A percentile compares a stretch with the other conserved stretches of the same genome.
phyloP scores from a whole-genome alignment of 139 green algal genomes.

The Closterium sp. region DNA sequence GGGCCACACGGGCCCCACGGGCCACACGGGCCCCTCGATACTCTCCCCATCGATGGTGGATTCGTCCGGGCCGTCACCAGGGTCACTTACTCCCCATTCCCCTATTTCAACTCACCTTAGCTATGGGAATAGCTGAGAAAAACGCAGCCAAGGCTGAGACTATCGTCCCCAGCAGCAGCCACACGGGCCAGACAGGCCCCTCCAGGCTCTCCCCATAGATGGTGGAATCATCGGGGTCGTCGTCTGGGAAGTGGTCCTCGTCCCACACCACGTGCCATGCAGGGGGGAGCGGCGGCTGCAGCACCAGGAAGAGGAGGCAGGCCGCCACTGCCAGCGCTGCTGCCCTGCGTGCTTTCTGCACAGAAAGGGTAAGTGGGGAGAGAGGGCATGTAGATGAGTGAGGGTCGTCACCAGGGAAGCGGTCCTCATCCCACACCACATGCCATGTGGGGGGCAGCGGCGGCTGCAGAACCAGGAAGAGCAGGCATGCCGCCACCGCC shows the following conservation, averaged over 20 bases:
- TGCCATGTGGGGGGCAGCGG: conserved; percentile 78
- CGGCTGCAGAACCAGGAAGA: conserved; percentile 70
- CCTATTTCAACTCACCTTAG: not conserved
- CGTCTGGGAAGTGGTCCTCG: conserved; percentile 75
- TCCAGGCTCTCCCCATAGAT: conserved; percentile 71
- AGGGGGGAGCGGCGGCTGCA: conserved; percentile 74
- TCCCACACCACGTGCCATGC: conserved; percentile 89
- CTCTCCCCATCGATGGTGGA: conserved; percentile 72
- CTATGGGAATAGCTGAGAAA: conserved; percentile 49
- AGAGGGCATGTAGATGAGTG: conserved; percentile 81
- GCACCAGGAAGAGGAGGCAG: conserved; percentile 62
- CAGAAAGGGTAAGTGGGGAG: not conserved
- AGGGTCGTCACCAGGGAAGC: conserved; percentile 74
- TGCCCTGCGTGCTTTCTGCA: conserved; percentile 9
- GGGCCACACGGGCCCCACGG: conserved; percentile 69
- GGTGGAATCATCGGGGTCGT: conserved; percentile 76
- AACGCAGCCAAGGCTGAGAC: conserved; percentile 53
- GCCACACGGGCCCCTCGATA: conserved; percentile 66
- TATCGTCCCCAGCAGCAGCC: conserved; percentile 73
- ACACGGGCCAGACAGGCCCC: conserved; percentile 74
- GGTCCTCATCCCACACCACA: conserved; percentile 83
- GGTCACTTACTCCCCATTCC: too few species aligned
- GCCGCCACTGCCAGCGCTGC: conserved; percentile 32
- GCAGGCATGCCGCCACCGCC: conserved; percentile 45
- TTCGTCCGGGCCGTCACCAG: conserved; percentile 69